A percentile compares a stretch with the other conserved stretches of the same genome.
Evolutionary conservation across 768 basidiomycete genomes (phyloP).

Genomic region (Strobilomyces confusus): DNA sequence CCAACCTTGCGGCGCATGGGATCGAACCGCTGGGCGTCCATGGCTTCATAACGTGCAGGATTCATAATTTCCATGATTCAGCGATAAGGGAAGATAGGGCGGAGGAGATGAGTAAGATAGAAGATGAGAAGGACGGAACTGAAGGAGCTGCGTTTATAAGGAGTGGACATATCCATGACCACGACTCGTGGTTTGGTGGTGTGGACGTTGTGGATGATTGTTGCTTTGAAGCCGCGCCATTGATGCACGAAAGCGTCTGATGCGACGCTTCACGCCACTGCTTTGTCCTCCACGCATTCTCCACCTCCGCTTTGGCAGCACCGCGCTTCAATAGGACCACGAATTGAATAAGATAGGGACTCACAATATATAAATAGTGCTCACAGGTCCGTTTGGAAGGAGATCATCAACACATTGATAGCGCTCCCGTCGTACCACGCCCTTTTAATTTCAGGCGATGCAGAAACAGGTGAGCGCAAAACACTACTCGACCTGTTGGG

Average conservation of each 20-base stretch:
- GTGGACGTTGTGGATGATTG: conserved; percentile 19
- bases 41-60: conserved; percentile 25
- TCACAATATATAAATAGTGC: conserved; percentile 16
- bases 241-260: conserved; percentile 18
- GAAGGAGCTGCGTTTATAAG: conserved; percentile 23
- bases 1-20: conserved; percentile 28
- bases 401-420: conserved; percentile 14
- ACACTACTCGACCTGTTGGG: conserved; percentile 15
- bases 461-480: conserved; percentile 15
- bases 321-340: conserved; percentile 1
- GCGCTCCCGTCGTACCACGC: conserved; percentile 19
- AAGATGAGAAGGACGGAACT: conserved; percentile 29
- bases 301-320: conserved; percentile 20
- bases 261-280: conserved; percentile 14
- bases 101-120: conserved; percentile 22
- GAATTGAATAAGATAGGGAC: conserved; percentile 2
- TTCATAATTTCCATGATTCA: conserved; percentile 26
- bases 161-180: conserved; percentile 21
- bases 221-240: conserved; percentile 23
- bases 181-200: conserved; percentile 24
- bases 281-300: conserved; percentile 18
- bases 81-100: conserved; percentile 29
- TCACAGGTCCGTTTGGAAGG: neutral
- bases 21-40: conserved; percentile 33
- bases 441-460: conserved; percentile 24